phyloP scores from a whole-genome alignment of 2,329 filamentous ascomycete species.

The Helminthosporium solani region DNA sequence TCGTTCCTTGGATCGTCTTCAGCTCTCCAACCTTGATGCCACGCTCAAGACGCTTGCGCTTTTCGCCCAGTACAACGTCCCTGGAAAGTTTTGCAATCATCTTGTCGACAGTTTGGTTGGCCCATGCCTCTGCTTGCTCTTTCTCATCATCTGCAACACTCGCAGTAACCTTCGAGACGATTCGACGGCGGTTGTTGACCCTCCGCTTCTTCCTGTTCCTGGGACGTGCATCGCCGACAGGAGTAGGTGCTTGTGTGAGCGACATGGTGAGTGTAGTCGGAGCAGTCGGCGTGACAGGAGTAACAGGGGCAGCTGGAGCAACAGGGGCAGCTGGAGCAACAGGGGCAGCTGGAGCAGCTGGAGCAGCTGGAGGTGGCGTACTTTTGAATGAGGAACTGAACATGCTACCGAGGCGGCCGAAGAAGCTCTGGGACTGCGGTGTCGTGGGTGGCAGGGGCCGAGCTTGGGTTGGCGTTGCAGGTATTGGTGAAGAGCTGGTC shows the following conservation, averaged over 20 bases:
- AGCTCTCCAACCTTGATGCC: constrained; percentile 29
- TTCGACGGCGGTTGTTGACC: constrained; percentile 13
- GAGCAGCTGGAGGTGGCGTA: neutral
- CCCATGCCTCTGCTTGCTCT: constrained; percentile 29
- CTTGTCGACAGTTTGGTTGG: constrained; percentile 19
- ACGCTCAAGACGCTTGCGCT: constrained; percentile 31
- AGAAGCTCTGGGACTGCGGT: neutral
- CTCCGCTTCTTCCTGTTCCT: constrained; percentile 13
- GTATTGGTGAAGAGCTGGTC: neutral
- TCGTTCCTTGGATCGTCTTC: constrained; percentile 27
- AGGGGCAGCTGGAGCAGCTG: neutral
- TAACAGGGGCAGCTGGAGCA: constrained; percentile 5
- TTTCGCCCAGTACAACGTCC: constrained; percentile 18
- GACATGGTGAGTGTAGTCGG: constrained; percentile 19
- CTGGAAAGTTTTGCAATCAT: constrained; percentile 17
- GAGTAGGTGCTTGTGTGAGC: constrained; percentile 28
- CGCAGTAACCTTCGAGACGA: constrained; percentile 20
- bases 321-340: constrained; percentile 5
- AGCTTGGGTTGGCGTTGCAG: neutral
- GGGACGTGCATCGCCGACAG: constrained; percentile 25
- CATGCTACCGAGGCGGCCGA: neutral
- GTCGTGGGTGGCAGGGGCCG: neutral
- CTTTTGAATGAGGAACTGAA: neutral
- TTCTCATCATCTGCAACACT: constrained; percentile 23
- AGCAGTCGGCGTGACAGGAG: constrained; percentile 2